Percentiles rank a stretch among this genome's conserved stretches.
phyloP scores from a whole-genome alignment of 495 filamentous ascomycete species.

The Platismatia glauca region DNA sequence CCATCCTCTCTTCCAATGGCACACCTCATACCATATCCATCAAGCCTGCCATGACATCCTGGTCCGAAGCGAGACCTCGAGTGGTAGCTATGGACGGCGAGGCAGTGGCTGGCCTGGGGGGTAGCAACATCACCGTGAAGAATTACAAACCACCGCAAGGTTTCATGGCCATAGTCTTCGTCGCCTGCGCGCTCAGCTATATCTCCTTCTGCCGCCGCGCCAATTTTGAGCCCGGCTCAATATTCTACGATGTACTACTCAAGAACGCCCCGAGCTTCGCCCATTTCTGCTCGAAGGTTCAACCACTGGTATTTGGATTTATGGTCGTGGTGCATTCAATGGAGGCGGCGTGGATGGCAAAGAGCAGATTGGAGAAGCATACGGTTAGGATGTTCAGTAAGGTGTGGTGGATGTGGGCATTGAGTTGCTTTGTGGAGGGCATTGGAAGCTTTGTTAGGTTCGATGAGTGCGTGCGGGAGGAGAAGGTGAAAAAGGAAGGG shows the following conservation, averaged over 20 bases:
- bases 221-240: constrained; percentile 45
- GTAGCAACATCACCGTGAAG: constrained; percentile 48
- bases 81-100: constrained; percentile 61
- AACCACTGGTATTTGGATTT: constrained; percentile 36
- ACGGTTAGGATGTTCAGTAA: constrained; percentile 41
- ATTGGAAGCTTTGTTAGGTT: constrained; percentile 45
- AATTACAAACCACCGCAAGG: constrained; percentile 43
- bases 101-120: constrained; percentile 42
- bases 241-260: constrained; percentile 28
- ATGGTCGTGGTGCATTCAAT: constrained; percentile 45
- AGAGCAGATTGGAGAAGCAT: constrained; percentile 45
- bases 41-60: constrained; percentile 50
- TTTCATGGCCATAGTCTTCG: constrained; percentile 37
- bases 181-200: constrained; percentile 36
- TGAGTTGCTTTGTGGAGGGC: constrained; percentile 52
- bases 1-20: constrained; percentile 37
- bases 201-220: constrained; percentile 36
- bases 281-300: constrained; percentile 40
- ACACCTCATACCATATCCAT: constrained; percentile 49
- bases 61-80: constrained; percentile 52
- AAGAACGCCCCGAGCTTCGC: constrained; percentile 40
- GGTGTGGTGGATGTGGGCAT: constrained; percentile 57
- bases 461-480: constrained; percentile 44
- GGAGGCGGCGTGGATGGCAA: constrained; percentile 45
- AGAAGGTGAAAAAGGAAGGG: constrained; percentile 38